A percentile compares a stretch with the other conserved stretches of the same genome.
Conservation (phyloP, 179 eudicot genomes). For the Spergularia azorica region DNA sequence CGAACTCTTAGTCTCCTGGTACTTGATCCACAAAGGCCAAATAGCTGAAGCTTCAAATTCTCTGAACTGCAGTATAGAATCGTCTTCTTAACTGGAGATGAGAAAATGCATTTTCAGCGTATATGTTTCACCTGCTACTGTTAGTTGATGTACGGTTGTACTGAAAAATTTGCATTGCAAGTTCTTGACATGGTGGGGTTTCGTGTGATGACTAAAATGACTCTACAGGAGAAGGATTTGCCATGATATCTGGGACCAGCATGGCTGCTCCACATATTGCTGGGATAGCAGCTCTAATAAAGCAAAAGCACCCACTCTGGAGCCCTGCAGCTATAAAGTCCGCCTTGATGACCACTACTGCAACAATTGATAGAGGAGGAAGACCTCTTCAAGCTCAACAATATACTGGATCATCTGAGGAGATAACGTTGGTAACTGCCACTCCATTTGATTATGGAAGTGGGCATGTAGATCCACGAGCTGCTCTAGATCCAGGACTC, state of each 20-base stretch:
- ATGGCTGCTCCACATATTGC: conserved; percentile 98
- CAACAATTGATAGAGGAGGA: conserved; percentile 68
- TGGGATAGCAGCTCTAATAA: conserved; percentile 88
- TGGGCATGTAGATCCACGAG: conserved; percentile 89
- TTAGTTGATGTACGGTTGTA: not conserved
- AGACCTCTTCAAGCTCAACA: conserved; percentile 83
- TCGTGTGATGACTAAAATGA: not conserved
- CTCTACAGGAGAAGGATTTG: conserved; percentile 80
- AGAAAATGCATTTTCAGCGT: too few relatives aligned
- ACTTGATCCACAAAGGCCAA: too few relatives aligned
- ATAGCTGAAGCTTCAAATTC: too few relatives aligned
- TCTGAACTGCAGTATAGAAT: too few relatives aligned
- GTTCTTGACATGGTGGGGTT: not conserved
- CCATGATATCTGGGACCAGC: conserved; percentile 95
- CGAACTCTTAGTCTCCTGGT: too few relatives aligned
- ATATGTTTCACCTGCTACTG: too few relatives aligned
- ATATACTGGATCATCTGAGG: conserved; percentile 72
- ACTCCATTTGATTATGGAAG: conserved; percentile 96
- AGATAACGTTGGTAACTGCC: conserved; percentile 59
- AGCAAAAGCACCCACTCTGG: conserved; percentile 90
- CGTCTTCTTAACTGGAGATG: too few relatives aligned
- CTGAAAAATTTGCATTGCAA: not conserved
- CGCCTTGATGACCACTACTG: conserved; percentile 84
- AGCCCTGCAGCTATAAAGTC: conserved; percentile 99
- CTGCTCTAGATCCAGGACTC: conserved; percentile 95